Conservation (phyloP, 352 stramenopile genomes). For the Pythium sp. region DNA sequence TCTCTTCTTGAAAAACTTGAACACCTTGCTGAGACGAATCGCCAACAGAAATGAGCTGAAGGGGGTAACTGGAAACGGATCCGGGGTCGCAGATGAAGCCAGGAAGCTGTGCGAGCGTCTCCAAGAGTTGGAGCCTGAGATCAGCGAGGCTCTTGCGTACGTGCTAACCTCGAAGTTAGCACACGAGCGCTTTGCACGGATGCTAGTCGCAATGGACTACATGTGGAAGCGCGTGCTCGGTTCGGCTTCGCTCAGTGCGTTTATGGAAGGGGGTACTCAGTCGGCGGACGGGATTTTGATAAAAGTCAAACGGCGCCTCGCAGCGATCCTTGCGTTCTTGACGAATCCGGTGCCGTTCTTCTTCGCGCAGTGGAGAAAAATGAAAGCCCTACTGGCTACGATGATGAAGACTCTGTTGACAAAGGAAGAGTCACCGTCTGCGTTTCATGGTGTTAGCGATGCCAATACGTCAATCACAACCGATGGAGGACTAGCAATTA, state of each 20-base stretch:
- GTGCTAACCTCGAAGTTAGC: constrained; percentile 18
- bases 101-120: constrained; percentile 28
- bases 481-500: neutral
- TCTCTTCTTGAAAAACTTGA: constrained; percentile 45
- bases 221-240: constrained; percentile 39
- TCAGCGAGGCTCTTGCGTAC: constrained; percentile 21
- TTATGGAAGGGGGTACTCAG: constrained; percentile 27
- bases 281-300: constrained; percentile 19
- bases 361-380: constrained; percentile 16
- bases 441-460: constrained; percentile 1
- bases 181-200: constrained; percentile 26
- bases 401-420: constrained; percentile 1
- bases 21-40: constrained; percentile 35
- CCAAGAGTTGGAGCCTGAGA: constrained; percentile 20
- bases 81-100: constrained; percentile 31
- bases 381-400: constrained; percentile 4
- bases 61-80: constrained; percentile 36
- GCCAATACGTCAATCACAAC: neutral
- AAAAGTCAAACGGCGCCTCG: constrained; percentile 16
- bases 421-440: neutral
- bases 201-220: constrained; percentile 40
- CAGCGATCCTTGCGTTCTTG: constrained; percentile 9
- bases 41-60: constrained; percentile 46
- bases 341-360: constrained; percentile 21
- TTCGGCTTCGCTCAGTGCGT: constrained; percentile 18